Conservation (phyloP, 1,139 yeast species). For the Blastobotrys malaysiensis region DNA sequence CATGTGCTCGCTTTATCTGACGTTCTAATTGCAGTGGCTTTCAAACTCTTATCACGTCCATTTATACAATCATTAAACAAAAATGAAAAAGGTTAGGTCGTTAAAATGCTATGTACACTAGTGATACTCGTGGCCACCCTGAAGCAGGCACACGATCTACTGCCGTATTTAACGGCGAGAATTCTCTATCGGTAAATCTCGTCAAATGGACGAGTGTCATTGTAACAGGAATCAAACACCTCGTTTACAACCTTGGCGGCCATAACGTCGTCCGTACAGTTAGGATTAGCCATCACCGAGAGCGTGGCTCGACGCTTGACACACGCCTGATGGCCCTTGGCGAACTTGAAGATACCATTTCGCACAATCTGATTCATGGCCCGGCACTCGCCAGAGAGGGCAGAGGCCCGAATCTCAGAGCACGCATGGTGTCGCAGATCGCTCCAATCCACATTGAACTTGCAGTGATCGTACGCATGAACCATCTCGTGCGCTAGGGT, state of each 20-base stretch:
- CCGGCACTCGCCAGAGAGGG: conserved; percentile 92
- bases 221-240: conserved; percentile 90
- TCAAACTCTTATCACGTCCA: not conserved
- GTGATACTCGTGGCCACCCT: not conserved
- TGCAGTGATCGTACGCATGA: conserved; percentile 87
- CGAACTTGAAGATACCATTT: conserved; percentile 45
- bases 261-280: conserved; percentile 61
- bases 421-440: conserved; percentile 93
- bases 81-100: not conserved
- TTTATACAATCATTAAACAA: not conserved
- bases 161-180: not conserved
- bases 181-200: conserved; percentile 58
- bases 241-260: conserved; percentile 78
- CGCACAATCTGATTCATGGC: conserved; percentile 78
- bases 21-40: conserved; percentile 43
- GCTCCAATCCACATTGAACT: conserved; percentile 79
- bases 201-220: conserved; percentile 94
- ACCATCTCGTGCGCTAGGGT: conserved; percentile 88
- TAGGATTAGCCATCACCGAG: conserved; percentile 82
- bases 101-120: conserved; percentile 1
- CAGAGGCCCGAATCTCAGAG: conserved; percentile 90
- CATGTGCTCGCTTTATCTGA: conserved; percentile 76
- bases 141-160: not conserved
- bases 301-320: conserved; percentile 81
- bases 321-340: conserved; percentile 85